Conservation (phyloP, 192 early-diverging fungal species). For the Phlyctochytrium bullatum region DNA sequence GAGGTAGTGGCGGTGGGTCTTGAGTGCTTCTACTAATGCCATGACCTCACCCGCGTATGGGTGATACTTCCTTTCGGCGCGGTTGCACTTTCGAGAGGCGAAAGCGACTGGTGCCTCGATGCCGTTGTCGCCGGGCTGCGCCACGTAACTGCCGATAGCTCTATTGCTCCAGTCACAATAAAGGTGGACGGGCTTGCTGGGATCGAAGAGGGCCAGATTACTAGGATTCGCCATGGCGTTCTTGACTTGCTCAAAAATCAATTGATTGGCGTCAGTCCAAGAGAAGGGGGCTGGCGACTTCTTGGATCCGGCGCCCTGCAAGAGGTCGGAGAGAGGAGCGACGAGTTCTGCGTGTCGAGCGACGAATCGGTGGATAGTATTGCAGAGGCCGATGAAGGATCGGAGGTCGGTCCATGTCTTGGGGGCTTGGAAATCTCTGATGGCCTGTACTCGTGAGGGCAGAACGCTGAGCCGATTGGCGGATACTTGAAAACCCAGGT, state of each 20-base stretch:
- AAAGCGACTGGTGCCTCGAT: constrained; percentile 11
- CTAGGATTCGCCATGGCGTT: neutral
- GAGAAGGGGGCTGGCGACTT: neutral
- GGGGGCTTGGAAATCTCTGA: constrained; percentile 3
- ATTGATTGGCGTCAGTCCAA: neutral
- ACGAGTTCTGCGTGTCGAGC: constrained; percentile 7
- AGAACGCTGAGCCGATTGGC: neutral
- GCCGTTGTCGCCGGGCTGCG: constrained; percentile 1
- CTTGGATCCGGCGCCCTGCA: neutral
- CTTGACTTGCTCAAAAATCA: neutral
- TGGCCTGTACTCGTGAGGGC: neutral
- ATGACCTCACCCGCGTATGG: constrained; percentile 21
- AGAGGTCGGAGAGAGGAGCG: constrained; percentile 19
- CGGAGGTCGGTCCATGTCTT: constrained; percentile 6
- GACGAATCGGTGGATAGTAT: constrained; percentile 13
- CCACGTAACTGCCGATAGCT: neutral
- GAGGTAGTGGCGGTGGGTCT: constrained; percentile 7
- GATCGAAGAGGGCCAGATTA: constrained; percentile 7
- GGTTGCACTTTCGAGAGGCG: constrained; percentile 15
- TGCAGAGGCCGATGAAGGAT: constrained; percentile 15
- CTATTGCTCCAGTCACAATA: constrained; percentile 8
- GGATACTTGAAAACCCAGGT: constrained; percentile 8
- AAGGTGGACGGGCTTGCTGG: constrained; percentile 1
- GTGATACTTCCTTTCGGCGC: constrained; percentile 14
- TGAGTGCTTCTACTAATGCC: constrained; percentile 9